These are phyloP conservation scores for Vigna reflexopilosa DNA, from an alignment of 306 rosid species.

Conservation along the genomic window DNA sequence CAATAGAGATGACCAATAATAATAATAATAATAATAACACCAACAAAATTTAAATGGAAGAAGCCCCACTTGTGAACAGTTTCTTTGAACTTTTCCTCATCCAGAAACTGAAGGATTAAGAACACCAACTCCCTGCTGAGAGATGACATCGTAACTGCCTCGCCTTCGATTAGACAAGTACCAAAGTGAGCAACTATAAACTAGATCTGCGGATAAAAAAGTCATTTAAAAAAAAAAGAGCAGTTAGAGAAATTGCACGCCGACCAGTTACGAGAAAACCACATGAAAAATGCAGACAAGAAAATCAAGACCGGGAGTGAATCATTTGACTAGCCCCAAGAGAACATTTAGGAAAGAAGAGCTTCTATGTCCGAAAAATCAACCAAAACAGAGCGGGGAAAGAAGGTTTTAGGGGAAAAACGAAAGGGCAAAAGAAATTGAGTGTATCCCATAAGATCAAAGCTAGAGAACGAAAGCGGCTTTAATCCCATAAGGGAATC, in stretches of 20 bases:
- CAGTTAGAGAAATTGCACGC: constrained; percentile 22
- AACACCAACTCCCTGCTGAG: constrained; percentile 98
- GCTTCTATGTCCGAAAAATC: constrained; percentile 40
- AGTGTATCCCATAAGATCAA: constrained; percentile 49
- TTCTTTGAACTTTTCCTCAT: constrained; percentile 98
- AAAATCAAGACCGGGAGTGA: constrained; percentile 49
- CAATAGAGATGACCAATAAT: too few relatives aligned
- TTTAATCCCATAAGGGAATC: constrained; percentile 71
- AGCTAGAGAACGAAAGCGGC: constrained; percentile 64
- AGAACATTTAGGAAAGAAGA: constrained; percentile 45
- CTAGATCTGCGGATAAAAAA: constrained; percentile 77
- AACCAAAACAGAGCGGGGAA: constrained; percentile 39
- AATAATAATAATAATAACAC: constrained; percentile 23
- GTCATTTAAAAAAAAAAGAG: background rate
- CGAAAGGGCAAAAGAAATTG: constrained; percentile 23
- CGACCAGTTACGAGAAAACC: constrained; percentile 39
- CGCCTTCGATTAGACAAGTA: constrained; percentile 53
- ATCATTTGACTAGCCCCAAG: constrained; percentile 43
- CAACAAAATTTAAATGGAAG: constrained; percentile 42
- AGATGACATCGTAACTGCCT: constrained; percentile 78
- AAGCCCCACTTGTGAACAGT: constrained; percentile 94
- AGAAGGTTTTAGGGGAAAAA: constrained; percentile 38
- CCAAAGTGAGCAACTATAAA: constrained; percentile 53
- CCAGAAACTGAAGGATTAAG: constrained; percentile 98
- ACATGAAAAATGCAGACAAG: constrained; percentile 1